phyloP scores from a whole-genome alignment of 83 land plant species.

The Picea engelmannii region DNA sequence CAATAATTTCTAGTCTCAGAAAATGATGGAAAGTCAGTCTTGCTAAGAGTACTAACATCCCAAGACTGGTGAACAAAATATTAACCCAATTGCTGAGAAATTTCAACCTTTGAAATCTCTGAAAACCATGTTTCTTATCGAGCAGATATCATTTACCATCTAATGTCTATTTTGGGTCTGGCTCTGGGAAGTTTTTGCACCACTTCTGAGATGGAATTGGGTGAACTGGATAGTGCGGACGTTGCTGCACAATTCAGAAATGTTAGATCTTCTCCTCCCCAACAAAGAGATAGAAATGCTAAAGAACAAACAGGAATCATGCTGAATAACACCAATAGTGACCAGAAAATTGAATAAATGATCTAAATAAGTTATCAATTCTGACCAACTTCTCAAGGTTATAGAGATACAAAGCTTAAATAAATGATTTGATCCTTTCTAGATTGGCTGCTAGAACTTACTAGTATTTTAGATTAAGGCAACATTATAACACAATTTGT shows the following conservation, averaged over 20 bases:
- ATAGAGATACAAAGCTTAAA: background rate
- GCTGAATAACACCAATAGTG: background rate
- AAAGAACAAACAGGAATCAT: background rate
- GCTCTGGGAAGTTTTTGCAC: slow-evolving; percentile 31
- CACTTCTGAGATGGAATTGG: slow-evolving; percentile 63
- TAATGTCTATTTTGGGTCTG: slow-evolving; percentile 1
- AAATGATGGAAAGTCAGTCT: background rate
- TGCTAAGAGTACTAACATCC: background rate
- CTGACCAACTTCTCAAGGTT: background rate
- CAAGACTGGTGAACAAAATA: background rate
- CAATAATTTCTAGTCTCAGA: background rate
- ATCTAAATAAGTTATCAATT: background rate
- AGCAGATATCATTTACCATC: background rate
- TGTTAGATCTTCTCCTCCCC: background rate
- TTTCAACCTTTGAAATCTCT: background rate
- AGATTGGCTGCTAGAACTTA: background rate
- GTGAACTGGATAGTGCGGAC: slow-evolving; percentile 48
- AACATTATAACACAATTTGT: background rate
- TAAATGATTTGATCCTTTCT: background rate
- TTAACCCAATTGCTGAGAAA: background rate
- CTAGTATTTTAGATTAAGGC: background rate
- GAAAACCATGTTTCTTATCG: background rate
- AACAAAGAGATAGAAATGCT: background rate
- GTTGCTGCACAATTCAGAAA: slow-evolving; percentile 42
- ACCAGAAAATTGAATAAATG: background rate